These are phyloP conservation scores for Colletotrichum sp. DNA, from an alignment of 2,329 filamentous ascomycete species.

Conservation along the genomic window DNA sequence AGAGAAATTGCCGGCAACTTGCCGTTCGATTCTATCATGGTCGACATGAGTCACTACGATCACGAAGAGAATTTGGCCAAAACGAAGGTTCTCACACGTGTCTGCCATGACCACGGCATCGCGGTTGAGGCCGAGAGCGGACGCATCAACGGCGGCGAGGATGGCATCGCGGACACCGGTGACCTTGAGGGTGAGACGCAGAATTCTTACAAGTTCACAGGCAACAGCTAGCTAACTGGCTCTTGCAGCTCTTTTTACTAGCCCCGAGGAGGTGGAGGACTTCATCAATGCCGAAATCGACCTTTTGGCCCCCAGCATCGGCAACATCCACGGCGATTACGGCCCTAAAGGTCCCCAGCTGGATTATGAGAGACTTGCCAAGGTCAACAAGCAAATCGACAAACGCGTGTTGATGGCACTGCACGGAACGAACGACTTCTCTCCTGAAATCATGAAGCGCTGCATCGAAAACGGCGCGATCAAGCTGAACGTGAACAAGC, in stretches of 20 bases:
- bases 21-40: conserved; percentile 75
- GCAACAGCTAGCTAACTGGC: not conserved
- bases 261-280: conserved; percentile 70
- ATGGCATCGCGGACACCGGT: conserved; percentile 69
- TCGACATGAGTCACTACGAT: conserved; percentile 78
- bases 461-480: conserved; percentile 22
- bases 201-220: rapidly evolving
- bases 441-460: conserved; percentile 14
- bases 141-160: conserved; percentile 68
- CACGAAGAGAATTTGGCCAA: conserved; percentile 71
- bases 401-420: conserved; percentile 21
- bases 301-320: conserved; percentile 76
- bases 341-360: conserved; percentile 67
- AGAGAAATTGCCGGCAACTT: conserved; percentile 55
- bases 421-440: conserved; percentile 28
- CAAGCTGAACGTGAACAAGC: conserved; percentile 25
- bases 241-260: conserved; percentile 54
- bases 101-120: conserved; percentile 67
- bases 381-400: conserved; percentile 33
- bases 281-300: conserved; percentile 77
- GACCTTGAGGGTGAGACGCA: conserved; percentile 43
- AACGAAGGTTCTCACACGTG: conserved; percentile 65
- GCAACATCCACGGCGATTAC: conserved; percentile 79
- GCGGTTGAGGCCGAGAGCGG: conserved; percentile 73
- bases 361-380: conserved; percentile 60